Evolutionary conservation across 495 filamentous ascomycete species (phyloP).

Genomic region (Endocarpon pusillum): DNA sequence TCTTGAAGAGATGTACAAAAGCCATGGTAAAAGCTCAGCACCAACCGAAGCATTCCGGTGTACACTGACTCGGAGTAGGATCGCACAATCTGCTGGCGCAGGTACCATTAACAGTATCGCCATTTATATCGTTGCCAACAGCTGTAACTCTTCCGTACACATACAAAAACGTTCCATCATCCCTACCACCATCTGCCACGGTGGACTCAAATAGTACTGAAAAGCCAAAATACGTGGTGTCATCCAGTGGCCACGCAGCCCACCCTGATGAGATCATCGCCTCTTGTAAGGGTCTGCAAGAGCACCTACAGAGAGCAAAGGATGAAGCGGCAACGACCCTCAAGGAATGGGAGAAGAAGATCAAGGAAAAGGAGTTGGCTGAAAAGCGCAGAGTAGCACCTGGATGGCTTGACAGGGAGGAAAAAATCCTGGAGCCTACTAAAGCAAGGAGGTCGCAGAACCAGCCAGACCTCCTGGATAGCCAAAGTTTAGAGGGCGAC

Average conservation of each 20-base stretch:
- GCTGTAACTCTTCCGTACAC: constrained; percentile 88
- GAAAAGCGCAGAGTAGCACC: constrained; percentile 86
- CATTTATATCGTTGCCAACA: constrained; percentile 80
- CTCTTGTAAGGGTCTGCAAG: constrained; percentile 56
- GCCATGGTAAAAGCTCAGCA: no score
- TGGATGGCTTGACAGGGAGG: constrained; percentile 85
- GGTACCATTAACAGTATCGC: constrained; percentile 81
- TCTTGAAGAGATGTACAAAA: no score
- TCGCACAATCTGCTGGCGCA: constrained; percentile 82
- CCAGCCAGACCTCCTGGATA: constrained; percentile 29
- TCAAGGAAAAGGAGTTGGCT: constrained; percentile 61
- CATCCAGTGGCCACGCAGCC: constrained; percentile 51
- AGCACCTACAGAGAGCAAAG: constrained; percentile 50
- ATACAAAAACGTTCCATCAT: constrained; percentile 75
- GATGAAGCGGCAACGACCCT: constrained; percentile 47
- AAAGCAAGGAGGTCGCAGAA: constrained; percentile 12
- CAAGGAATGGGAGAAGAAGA: constrained; percentile 48
- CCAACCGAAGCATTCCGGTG: no score
- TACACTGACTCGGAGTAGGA: constrained; percentile 23
- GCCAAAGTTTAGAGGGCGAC: constrained; percentile 23
- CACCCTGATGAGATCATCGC: constrained; percentile 69
- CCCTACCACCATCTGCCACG: constrained; percentile 62
- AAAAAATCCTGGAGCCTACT: constrained; percentile 60
- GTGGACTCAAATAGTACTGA: constrained; percentile 27
- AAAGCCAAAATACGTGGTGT: constrained; percentile 54